Base-by-base conservation (phyloP, 2,329 filamentous ascomycete genomes). In the Curvularia spicifera region DNA sequence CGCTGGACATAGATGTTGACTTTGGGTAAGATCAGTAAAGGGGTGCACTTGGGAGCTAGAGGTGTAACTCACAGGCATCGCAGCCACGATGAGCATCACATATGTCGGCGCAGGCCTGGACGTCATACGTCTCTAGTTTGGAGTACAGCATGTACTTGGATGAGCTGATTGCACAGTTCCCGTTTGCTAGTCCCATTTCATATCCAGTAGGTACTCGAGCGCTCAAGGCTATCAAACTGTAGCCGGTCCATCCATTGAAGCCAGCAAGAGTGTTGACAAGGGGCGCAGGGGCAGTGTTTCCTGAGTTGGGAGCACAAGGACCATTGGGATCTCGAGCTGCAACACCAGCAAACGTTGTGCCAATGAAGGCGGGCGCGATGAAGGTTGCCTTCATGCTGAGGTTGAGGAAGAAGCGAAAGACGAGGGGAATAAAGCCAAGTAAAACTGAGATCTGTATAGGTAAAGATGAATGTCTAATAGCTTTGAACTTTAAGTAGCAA, bases 1-100 rank as follows among this genome's bases (percentile, higher is more conserved):
- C 67, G 62, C 31, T 60, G 50, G 51, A 69, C 52, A 53, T 61
- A 70, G 49, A 69, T 63, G 57, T 70, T 69, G 64, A 70, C 64
- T 37, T 64, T n/a, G 3, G 12, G 7, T 2, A n/a, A 18, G 20
- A 42, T 50, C 24, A 47, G 37, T 29, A 43, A n/a, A 22, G 29
- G 22, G n/a, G 1, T 22, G 29, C 18, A n/a, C 12, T 2, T 22
- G 8, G 15, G 12, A 15, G 35, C 4, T 22, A 5, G 26, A 6
- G 31, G 24, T 20, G 15, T 13, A 20, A 46, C 58, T 48, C 43
- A 60, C 58, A 63, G 5, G 57, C 39, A 12, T 60, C 46, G 40
- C 64, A 66, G 6, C 48, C 49, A 5, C 12, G 10, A 12, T 44
- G 13, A 1, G 10, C 24, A 33, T 48, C 37, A 55, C 64, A 67